phyloP scores from a whole-genome alignment of 176 grass and related monocot species.

The Aegilops sharonensis region DNA sequence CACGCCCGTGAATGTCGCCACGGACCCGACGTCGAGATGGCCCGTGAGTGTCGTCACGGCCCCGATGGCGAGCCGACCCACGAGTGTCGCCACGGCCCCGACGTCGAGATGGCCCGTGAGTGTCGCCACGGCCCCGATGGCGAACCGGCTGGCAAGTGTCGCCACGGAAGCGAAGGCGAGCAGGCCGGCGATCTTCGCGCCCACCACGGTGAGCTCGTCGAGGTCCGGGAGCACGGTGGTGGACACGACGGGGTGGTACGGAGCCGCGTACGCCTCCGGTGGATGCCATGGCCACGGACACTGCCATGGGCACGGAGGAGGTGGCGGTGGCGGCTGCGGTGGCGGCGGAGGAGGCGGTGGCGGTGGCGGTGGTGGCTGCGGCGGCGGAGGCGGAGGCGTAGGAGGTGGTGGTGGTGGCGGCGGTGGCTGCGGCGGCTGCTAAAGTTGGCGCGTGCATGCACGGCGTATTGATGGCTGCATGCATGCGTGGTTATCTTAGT shows the following conservation, averaged over 20 bases:
- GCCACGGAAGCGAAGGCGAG: no score
- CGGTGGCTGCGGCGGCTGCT: not conserved
- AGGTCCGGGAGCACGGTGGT: not conserved
- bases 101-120: no score
- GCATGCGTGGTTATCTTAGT: not conserved
- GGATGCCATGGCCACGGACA: not conserved
- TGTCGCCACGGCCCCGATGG: no score
- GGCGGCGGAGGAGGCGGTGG: not conserved
- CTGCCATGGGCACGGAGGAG: not conserved
- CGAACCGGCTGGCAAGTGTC: no score
- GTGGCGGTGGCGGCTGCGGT: not conserved
- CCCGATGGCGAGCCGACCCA: no score
- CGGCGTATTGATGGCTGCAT: no score
- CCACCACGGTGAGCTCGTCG: not conserved
- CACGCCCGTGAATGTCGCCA: no score
- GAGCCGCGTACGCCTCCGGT: not conserved
- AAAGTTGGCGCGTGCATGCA: not conserved
- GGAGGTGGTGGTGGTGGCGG: not conserved
- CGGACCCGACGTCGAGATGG: no score
- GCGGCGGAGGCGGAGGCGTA: not conserved
- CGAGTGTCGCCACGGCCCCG: no score
- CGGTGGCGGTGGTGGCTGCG: not conserved
- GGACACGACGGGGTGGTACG: not conserved
- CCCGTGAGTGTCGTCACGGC: no score
- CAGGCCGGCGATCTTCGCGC: not conserved